Conservation (phyloP, 2,329 filamentous ascomycete genomes). For the Diaporthe citrichinensis region DNA sequence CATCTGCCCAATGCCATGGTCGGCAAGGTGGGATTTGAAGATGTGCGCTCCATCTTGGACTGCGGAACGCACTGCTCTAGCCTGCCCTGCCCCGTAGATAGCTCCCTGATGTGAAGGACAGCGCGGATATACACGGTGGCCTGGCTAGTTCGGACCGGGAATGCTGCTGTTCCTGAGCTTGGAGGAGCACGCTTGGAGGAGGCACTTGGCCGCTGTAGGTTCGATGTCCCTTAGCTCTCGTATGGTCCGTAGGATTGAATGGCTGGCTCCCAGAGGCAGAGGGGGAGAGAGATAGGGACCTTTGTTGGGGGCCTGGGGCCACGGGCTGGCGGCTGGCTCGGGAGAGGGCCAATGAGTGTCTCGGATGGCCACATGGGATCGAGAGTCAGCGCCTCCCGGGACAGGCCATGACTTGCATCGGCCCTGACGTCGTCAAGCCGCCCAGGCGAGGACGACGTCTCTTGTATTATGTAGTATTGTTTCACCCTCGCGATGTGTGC, state of each 20-base stretch:
- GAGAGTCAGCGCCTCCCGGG: conserved; percentile 44
- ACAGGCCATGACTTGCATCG: conserved; percentile 4
- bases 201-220: conserved; percentile 14
- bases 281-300: not conserved
- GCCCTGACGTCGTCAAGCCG: conserved; percentile 23
- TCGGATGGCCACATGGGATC: conserved; percentile 48
- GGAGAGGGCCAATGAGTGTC: conserved; percentile 33
- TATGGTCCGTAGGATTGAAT: not conserved
- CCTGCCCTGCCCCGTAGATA: not conserved
- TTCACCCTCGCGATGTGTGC: conserved; percentile 1
- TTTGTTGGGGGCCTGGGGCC: conserved; percentile 9
- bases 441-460: not conserved
- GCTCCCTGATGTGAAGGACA: not conserved
- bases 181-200: conserved; percentile 3
- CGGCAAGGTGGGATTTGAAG: conserved; percentile 33
- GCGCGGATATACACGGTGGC: conserved; percentile 8
- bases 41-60: conserved; percentile 18
- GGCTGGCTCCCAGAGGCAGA: not conserved
- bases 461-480: not conserved
- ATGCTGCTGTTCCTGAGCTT: conserved; percentile 10
- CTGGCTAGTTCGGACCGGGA: conserved; percentile 20
- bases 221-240: conserved; percentile 14
- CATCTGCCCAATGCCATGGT: conserved; percentile 32
- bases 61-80: conserved; percentile 1
- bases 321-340: conserved; percentile 35